Conservation (phyloP, 208 protist genomes). For the Angomonas ambiguus region DNA sequence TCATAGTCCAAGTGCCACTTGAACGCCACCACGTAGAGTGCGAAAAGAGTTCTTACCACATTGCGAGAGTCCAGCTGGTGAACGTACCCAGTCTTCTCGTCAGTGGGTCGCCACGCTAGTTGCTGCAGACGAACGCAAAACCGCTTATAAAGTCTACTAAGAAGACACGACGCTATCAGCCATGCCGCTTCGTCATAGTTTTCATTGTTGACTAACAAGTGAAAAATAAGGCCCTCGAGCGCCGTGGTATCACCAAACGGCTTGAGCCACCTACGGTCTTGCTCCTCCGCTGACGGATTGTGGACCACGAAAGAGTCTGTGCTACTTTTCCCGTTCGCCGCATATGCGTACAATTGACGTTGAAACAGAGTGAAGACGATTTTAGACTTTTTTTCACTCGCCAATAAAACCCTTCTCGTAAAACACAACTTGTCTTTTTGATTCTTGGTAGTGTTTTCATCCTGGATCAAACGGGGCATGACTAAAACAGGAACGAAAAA, state of each 20-base stretch:
- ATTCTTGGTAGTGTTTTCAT: neutral
- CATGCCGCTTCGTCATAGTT: conserved; percentile 49
- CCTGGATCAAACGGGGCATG: neutral
- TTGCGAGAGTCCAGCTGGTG: neutral
- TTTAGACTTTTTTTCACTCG: conserved; percentile 16
- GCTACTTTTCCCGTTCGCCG: conserved; percentile 15
- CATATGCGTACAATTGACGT: conserved; percentile 28
- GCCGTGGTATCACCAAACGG: conserved; percentile 15
- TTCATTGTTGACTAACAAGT: conserved; percentile 46
- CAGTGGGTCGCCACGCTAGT: neutral
- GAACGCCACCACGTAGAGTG: conserved; percentile 54
- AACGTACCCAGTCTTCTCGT: neutral
- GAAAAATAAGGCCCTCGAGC: conserved; percentile 49
- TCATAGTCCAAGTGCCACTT: conserved; percentile 76
- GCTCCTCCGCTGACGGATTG: neutral
- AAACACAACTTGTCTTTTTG: neutral
- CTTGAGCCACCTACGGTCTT: conserved; percentile 22
- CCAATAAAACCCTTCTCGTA: neutral
- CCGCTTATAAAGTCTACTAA: conserved; percentile 54
- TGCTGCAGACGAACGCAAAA: conserved; percentile 39
- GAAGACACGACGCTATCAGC: conserved; percentile 73
- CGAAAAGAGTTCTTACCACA: conserved; percentile 43
- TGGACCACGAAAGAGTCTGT: neutral
- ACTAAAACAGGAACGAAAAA: conserved; percentile 9
- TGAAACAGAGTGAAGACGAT: conserved; percentile 21